Percentiles rank a stretch among this genome's conserved stretches.
Conservation (phyloP, 2,329 filamentous ascomycete species). For the Fusarium caatingaense region DNA sequence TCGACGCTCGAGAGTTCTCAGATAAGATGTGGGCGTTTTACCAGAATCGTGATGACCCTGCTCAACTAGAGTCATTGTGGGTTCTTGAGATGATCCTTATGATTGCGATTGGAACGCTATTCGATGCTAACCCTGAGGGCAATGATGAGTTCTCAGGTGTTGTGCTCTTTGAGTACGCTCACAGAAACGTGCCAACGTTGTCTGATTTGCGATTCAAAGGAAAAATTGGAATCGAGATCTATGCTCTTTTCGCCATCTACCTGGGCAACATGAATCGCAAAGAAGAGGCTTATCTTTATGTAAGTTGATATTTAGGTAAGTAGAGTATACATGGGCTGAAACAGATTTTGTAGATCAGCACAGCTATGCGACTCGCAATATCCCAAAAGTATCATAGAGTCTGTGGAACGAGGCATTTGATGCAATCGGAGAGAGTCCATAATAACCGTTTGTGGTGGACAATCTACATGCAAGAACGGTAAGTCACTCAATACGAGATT, state of each 20-base stretch:
- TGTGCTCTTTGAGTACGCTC: slow-evolving; percentile 43
- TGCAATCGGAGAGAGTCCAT: slow-evolving; percentile 45
- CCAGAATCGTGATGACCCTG: slow-evolving; percentile 38
- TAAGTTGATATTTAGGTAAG: not conserved
- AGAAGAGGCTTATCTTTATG: slow-evolving; percentile 45
- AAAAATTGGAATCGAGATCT: slow-evolving; percentile 47
- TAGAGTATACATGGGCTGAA: not conserved
- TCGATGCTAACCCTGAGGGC: slow-evolving; percentile 43
- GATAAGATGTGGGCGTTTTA: slow-evolving; percentile 46
- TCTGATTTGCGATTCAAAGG: slow-evolving; percentile 44
- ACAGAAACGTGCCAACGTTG: slow-evolving; percentile 44
- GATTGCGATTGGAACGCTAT: slow-evolving; percentile 43
- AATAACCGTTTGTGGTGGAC: slow-evolving; percentile 48
- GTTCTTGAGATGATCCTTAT: slow-evolving; percentile 46
- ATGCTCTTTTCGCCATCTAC: slow-evolving; percentile 44
- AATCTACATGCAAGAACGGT: slow-evolving; percentile 49
- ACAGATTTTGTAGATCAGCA: slow-evolving; percentile 38
- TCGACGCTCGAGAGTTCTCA: slow-evolving; percentile 44
- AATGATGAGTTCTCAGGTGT: slow-evolving; percentile 42
- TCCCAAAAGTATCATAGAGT: slow-evolving; percentile 47
- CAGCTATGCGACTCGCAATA: slow-evolving; percentile 44
- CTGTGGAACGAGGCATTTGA: slow-evolving; percentile 42
- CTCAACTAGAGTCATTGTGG: slow-evolving; percentile 41
- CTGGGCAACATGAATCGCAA: slow-evolving; percentile 43
- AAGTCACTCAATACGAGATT: not conserved